Evolutionary conservation across 805 yeast species (phyloP).

Genomic region (Candida sithepensis): DNA sequence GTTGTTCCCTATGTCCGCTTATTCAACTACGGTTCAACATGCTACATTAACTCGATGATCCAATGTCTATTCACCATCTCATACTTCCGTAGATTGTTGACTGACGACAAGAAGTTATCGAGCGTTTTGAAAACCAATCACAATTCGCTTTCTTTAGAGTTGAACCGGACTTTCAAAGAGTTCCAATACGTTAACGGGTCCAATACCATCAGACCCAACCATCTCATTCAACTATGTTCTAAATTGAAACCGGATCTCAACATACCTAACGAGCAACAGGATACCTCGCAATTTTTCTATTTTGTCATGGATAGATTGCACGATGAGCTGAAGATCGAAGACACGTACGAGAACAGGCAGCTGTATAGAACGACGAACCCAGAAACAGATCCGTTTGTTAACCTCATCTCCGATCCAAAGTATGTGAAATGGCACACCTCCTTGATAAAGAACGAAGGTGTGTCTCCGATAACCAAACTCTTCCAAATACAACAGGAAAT

Average conservation of each 20-base stretch:
- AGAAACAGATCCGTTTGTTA: slow-evolving; percentile 23
- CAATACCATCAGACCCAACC: slow-evolving; percentile 59
- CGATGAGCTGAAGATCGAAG: slow-evolving; percentile 46
- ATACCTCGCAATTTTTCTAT: slow-evolving; percentile 72
- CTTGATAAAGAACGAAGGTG: slow-evolving; percentile 51
- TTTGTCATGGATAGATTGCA: slow-evolving; percentile 65
- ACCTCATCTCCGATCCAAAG: slow-evolving; percentile 35
- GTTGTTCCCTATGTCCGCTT: slow-evolving; percentile 33
- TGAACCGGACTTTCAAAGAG: slow-evolving; percentile 51
- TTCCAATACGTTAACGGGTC: slow-evolving; percentile 54
- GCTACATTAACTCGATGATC: slow-evolving; percentile 71
- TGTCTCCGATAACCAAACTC: slow-evolving; percentile 60
- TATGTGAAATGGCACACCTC: slow-evolving; percentile 61
- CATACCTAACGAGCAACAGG: slow-evolving; percentile 77
- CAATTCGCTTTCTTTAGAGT: slow-evolving; percentile 40
- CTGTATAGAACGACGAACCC: slow-evolving; percentile 22
- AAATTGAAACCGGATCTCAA: slow-evolving; percentile 60
- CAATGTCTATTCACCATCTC: slow-evolving; percentile 62
- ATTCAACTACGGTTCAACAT: slow-evolving; percentile 66
- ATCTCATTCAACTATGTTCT: slow-evolving; percentile 45
- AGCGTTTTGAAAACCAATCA: slow-evolving; percentile 12
- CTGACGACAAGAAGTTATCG: slow-evolving; percentile 31
- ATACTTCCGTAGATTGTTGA: slow-evolving; percentile 46
- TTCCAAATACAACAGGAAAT: slow-evolving; percentile 76
- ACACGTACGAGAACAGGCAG: slow-evolving; percentile 19